A percentile compares a stretch with the other conserved stretches of the same genome.
These are phyloP conservation scores for Scedosporium apiospermum DNA, from an alignment of 2,329 filamentous ascomycete species.

Conservation along the genomic window DNA sequence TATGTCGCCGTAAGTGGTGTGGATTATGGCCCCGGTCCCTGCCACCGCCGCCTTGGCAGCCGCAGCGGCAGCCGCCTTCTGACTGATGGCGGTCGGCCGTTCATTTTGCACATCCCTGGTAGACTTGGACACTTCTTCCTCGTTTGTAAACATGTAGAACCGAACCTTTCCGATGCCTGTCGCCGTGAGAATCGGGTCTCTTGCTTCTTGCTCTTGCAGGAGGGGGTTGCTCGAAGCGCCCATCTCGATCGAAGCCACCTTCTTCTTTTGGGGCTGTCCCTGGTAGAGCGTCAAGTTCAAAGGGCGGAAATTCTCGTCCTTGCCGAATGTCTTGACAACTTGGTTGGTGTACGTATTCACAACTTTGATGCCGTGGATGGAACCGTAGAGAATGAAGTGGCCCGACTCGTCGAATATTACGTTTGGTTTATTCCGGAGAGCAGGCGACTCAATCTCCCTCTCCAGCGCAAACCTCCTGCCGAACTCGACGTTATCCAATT, in stretches of 20 bases:
- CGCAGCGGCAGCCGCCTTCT: conserved; percentile 31
- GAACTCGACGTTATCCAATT: conserved; percentile 85
- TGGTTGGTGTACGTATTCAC: conserved; percentile 93
- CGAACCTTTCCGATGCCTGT: conserved; percentile 81
- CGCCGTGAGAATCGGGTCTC: conserved; percentile 79
- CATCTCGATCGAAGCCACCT: conserved; percentile 90
- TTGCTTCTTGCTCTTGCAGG: conserved; percentile 79
- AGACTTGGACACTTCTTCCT: conserved; percentile 71
- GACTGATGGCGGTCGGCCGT: conserved; percentile 54
- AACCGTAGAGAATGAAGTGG: conserved; percentile 90
- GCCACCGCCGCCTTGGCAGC: conserved; percentile 58
- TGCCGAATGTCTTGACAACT: conserved; percentile 81
- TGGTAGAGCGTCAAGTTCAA: conserved; percentile 84
- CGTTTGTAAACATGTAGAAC: conserved; percentile 98
- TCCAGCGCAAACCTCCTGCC: conserved; percentile 80
- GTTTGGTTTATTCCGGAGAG: conserved; percentile 63
- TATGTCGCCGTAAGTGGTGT: conserved; percentile 92
- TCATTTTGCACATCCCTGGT: conserved; percentile 92
- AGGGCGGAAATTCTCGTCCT: conserved; percentile 78
- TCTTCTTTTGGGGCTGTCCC: conserved; percentile 90
- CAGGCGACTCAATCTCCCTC: conserved; percentile 67
- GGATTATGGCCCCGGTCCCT: conserved; percentile 72
- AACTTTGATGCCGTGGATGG: conserved; percentile 85
- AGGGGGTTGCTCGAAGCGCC: conserved; percentile 90
- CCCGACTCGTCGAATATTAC: conserved; percentile 94